Evolutionary conservation across 176 grass and related monocot species (phyloP).

Genomic region (Rhynchospora breviuscula): DNA sequence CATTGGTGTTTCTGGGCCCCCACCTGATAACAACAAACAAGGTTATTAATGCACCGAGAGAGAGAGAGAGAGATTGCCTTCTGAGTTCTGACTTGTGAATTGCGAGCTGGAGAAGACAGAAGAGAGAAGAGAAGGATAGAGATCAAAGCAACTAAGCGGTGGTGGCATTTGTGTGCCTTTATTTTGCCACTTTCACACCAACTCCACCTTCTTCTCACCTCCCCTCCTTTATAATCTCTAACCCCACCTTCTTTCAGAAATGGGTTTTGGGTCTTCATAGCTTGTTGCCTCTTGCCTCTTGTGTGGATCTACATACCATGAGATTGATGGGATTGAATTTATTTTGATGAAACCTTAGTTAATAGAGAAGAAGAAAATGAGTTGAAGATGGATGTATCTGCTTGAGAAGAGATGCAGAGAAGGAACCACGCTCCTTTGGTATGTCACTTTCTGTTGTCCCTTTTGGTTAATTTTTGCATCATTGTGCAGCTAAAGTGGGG

Average conservation of each 20-base stretch:
- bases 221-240: background rate
- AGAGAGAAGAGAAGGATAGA: background rate
- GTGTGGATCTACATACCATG: background rate
- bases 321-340: background rate
- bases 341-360: background rate
- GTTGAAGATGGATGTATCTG: background rate
- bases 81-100: slow-evolving; percentile 14
- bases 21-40: background rate
- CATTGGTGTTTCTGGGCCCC: background rate
- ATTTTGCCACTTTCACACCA: background rate
- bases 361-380: slow-evolving; percentile 9
- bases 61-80: slow-evolving; percentile 9
- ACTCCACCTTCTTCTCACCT: slow-evolving; percentile 14
- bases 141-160: background rate
- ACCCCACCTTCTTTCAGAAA: background rate
- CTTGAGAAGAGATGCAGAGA: slow-evolving; percentile 37
- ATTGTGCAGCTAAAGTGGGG: background rate
- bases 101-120: background rate
- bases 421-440: slow-evolving; percentile 55
- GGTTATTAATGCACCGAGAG: background rate
- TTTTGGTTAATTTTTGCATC: background rate
- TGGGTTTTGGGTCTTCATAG: background rate
- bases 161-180: slow-evolving; percentile 5
- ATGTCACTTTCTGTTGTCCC: slow-evolving; percentile 15
- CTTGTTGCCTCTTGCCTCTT: background rate